These are phyloP conservation scores for Globisporangium parvum DNA, from an alignment of 352 stramenopile species.

Conservation along the genomic window DNA sequence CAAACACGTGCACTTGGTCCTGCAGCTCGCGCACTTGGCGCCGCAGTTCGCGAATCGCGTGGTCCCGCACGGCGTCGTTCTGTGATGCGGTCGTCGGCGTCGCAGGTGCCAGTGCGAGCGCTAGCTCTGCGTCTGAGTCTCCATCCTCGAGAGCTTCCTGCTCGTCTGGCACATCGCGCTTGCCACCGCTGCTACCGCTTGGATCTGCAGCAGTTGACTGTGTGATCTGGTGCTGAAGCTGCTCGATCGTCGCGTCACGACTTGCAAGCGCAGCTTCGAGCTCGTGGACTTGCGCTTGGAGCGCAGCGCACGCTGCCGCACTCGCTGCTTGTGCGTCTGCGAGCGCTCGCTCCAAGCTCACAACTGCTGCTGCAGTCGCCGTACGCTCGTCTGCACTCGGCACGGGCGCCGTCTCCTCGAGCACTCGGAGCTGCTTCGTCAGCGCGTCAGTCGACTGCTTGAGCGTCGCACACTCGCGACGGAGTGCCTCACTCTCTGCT, in stretches of 20 bases:
- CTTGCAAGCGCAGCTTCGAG: not conserved
- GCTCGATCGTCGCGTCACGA: conserved; percentile 1
- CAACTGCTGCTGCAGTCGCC: conserved; percentile 3
- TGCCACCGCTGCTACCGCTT: not conserved
- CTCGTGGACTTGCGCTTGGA: not conserved
- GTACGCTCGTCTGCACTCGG: not conserved
- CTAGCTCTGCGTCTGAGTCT: too few relatives aligned
- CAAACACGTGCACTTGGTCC: conserved; percentile 13
- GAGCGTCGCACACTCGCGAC: not conserved
- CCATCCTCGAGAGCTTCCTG: not conserved
- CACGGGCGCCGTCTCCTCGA: not conserved
- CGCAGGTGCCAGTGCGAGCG: too few relatives aligned
- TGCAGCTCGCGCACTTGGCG: conserved; percentile 16
- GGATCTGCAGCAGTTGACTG: not conserved
- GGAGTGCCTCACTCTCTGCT: conserved; percentile 19
- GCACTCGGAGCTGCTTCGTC: conserved; percentile 12
- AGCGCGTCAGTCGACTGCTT: too few relatives aligned
- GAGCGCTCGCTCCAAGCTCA: too few relatives aligned
- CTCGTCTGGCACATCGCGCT: conserved; percentile 4
- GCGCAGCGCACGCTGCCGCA: not conserved
- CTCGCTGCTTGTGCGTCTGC: too few relatives aligned
- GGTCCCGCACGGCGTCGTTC: too few relatives aligned
- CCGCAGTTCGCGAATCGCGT: conserved; percentile 10
- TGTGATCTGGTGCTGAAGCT: not conserved
- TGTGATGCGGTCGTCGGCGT: too few relatives aligned